Evolutionary conservation across 768 basidiomycete genomes (phyloP).

Genomic region (button mushroom (Agaricus bisporus)): DNA sequence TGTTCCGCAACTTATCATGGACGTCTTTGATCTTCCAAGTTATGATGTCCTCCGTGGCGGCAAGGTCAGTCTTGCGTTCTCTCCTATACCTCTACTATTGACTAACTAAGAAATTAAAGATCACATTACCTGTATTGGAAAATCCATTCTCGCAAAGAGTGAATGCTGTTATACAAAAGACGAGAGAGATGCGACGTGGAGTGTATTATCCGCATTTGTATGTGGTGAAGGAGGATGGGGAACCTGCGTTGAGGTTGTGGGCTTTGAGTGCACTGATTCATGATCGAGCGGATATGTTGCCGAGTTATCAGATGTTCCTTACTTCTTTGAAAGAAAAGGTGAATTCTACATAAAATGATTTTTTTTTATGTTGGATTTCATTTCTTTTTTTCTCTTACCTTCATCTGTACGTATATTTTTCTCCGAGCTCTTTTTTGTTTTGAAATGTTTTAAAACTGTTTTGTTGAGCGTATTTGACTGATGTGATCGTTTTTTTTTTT

Average conservation of each 20-base stretch:
- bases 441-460: background rate
- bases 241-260: slow-evolving; percentile 91
- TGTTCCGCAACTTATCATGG: slow-evolving; percentile 89
- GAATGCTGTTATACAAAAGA: slow-evolving; percentile 91
- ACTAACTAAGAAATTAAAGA: slow-evolving; percentile 34
- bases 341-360: slow-evolving; percentile 20
- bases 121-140: slow-evolving; percentile 83
- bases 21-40: slow-evolving; percentile 86
- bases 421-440: background rate
- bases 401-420: background rate
- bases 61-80: slow-evolving; percentile 53
- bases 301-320: slow-evolving; percentile 95
- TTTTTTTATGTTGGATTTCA: background rate
- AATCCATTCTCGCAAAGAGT: slow-evolving; percentile 96
- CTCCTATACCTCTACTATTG: background rate
- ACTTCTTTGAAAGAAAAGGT: slow-evolving; percentile 89
- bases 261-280: slow-evolving; percentile 92
- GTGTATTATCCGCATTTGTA: slow-evolving; percentile 93
- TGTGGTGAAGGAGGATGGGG: slow-evolving; percentile 96
- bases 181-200: slow-evolving; percentile 88
- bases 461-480: no score
- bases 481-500: background rate
- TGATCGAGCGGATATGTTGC: slow-evolving; percentile 90
- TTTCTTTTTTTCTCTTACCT: background rate
- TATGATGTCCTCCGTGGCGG: slow-evolving; percentile 91